These are phyloP conservation scores for Puccinellia tenuiflora DNA, from an alignment of 176 grass and related monocot genomes.

Conservation along the genomic window DNA sequence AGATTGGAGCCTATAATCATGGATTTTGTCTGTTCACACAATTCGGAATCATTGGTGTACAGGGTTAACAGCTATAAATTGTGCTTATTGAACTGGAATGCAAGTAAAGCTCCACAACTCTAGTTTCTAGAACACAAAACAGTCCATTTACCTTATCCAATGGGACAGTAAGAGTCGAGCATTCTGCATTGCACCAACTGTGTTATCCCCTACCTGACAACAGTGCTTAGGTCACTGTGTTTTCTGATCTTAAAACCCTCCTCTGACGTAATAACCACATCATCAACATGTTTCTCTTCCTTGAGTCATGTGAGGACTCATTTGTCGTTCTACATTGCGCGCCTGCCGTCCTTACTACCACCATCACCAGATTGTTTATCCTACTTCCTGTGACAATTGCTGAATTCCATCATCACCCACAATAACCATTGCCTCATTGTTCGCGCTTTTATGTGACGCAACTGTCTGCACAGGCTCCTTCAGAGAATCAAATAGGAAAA, in stretches of 20 bases:
- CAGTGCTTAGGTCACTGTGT: background rate
- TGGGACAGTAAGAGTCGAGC: background rate
- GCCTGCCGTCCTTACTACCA: background rate
- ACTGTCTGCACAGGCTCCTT: conserved; percentile 2
- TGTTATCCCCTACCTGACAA: background rate
- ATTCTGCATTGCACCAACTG: background rate
- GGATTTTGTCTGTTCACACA: background rate
- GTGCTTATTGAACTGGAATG: background rate
- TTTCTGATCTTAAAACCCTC: background rate
- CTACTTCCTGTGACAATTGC: background rate
- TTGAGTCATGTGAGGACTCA: background rate
- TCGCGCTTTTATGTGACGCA: background rate
- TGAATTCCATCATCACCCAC: background rate
- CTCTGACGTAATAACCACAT: background rate
- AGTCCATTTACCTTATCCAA: background rate
- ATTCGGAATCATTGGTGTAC: background rate
- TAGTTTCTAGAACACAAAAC: background rate
- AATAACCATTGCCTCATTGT: background rate
- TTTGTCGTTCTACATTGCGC: background rate
- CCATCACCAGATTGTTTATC: background rate
- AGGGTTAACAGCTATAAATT: background rate
- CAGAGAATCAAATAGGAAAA: background rate
- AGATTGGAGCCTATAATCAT: background rate
- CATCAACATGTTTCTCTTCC: background rate
- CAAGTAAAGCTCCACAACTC: background rate